phyloP scores from a whole-genome alignment of 176 grass and related monocot genomes.

The Hyparrhenia diplandra region DNA sequence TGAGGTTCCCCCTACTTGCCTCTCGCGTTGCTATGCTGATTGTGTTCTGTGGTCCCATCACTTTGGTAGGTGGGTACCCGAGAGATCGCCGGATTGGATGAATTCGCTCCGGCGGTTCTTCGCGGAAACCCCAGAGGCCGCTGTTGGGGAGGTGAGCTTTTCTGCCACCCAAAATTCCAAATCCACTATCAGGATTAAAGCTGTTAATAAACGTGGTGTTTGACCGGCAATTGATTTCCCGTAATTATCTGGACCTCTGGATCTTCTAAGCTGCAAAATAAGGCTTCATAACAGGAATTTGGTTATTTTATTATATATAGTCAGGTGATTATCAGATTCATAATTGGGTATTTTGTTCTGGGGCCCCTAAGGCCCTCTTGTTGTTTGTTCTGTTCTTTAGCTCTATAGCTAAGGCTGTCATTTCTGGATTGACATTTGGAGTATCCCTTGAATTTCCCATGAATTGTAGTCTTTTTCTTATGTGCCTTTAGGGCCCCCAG shows the following conservation, averaged over 20 bases:
- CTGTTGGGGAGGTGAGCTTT: conserved; percentile 72
- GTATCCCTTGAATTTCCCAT: not conserved
- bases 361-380: not conserved
- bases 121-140: conserved; percentile 46
- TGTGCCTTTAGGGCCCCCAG: not conserved
- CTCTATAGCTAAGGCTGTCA: not conserved
- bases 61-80: conserved; percentile 53
- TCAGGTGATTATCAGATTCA: not conserved
- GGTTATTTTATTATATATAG: not conserved
- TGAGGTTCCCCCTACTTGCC: not conserved
- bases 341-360: not conserved
- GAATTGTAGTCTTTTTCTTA: not conserved
- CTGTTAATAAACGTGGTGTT: not conserved
- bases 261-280: not conserved
- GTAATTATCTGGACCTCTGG: not conserved
- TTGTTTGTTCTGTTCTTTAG: not conserved
- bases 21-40: not conserved
- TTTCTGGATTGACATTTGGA: not conserved
- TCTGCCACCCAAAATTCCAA: not conserved
- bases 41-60: not conserved
- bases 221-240: not conserved
- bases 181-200: not conserved
- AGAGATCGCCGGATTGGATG: conserved; percentile 79
- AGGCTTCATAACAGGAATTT: not conserved
- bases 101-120: conserved; percentile 58